Evolutionary conservation across 805 yeast species (phyloP).

Genomic region (Crinitomyces ghanaensis): DNA sequence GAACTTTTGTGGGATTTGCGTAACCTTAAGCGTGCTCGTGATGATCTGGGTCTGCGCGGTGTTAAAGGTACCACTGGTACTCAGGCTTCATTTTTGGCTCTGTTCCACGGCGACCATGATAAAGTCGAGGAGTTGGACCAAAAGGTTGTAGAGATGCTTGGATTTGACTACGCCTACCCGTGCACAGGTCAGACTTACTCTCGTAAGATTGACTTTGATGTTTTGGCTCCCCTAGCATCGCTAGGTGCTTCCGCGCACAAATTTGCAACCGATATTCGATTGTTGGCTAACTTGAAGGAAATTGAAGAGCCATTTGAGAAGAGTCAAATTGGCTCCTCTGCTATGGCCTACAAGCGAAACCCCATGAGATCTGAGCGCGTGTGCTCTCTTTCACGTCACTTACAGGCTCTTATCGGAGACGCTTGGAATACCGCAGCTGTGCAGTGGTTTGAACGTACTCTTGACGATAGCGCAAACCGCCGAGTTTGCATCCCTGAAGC

Average conservation of each 20-base stretch:
- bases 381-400: constrained; percentile 93
- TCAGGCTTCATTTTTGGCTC: constrained; percentile 88
- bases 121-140: constrained; percentile 89
- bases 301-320: constrained; percentile 97
- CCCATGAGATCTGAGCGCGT: constrained; percentile 99
- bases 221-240: constrained; percentile 82
- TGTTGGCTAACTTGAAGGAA: constrained; percentile 93
- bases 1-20: constrained; percentile 96
- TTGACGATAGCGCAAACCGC: constrained; percentile 96
- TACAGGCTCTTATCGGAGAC: constrained; percentile 84
- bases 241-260: constrained; percentile 95
- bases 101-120: constrained; percentile 95
- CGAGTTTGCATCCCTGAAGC: constrained; percentile 95
- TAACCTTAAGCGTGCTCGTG: constrained; percentile 90
- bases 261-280: constrained; percentile 93
- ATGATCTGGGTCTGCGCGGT: constrained; percentile 93
- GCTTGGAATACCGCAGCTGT: constrained; percentile 95
- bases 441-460: constrained; percentile 98
- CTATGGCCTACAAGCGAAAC: constrained; percentile 99
- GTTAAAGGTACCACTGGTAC: constrained; percentile 99
- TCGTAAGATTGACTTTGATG: constrained; percentile 94
- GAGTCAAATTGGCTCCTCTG: constrained; percentile 95
- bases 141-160: constrained; percentile 84
- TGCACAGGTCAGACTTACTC: constrained; percentile 99
- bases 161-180: constrained; percentile 92